These are phyloP conservation scores for Eucalyptus tenuipes DNA, from an alignment of 345 rosid species.

Conservation along the genomic window DNA sequence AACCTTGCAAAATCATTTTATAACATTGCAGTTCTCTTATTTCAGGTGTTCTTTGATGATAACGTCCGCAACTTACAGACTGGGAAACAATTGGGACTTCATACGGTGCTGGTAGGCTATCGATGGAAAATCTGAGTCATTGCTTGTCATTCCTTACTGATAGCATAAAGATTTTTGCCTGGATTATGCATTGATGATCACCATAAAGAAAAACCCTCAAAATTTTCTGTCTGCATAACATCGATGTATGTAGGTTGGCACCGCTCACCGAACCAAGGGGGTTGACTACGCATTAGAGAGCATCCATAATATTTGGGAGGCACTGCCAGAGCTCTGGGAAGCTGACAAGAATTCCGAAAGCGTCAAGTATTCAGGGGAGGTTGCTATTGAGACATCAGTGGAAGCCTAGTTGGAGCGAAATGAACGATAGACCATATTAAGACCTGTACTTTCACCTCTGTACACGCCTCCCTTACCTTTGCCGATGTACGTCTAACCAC, in stretches of 20 bases:
- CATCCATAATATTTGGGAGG: conserved; percentile 85
- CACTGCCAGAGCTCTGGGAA: conserved; percentile 83
- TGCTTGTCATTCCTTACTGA: neutral
- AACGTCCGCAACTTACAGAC: conserved; percentile 69
- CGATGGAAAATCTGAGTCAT: neutral
- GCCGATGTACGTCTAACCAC: neutral
- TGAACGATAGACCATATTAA: neutral
- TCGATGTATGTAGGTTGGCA: conserved; percentile 44
- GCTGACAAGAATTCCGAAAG: conserved; percentile 38
- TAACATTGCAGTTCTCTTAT: neutral
- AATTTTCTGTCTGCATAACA: neutral
- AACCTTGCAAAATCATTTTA: neutral
- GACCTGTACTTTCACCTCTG: neutral
- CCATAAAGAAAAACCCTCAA: neutral
- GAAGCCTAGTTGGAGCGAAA: conserved; percentile 20
- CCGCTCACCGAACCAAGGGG: conserved; percentile 42
- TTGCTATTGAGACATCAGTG: conserved; percentile 58
- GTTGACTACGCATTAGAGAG: conserved; percentile 80
- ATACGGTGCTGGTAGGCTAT: conserved; percentile 70
- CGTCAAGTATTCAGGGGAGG: conserved; percentile 21
- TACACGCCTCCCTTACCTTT: neutral
- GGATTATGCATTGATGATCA: neutral
- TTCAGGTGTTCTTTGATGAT: conserved; percentile 89
- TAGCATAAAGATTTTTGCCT: neutral
- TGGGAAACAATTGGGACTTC: conserved; percentile 64